Conservation (phyloP, 164 flowering plant genomes). For the Saururus chinensis region DNA sequence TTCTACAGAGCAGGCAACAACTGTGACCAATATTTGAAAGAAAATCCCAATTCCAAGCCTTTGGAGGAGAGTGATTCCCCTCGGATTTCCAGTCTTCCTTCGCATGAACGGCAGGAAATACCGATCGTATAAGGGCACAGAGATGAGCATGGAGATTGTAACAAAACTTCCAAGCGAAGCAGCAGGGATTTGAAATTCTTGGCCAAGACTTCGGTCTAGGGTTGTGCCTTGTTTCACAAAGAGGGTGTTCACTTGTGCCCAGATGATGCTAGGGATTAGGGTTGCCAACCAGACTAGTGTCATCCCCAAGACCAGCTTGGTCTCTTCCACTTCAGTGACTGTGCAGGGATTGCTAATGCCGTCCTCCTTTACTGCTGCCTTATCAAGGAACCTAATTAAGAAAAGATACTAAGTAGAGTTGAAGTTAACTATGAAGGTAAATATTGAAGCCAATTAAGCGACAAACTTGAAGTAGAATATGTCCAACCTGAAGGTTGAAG, state of each 20-base stretch:
- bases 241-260: constrained; percentile 80
- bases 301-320: constrained; percentile 65
- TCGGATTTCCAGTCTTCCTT: constrained; percentile 47
- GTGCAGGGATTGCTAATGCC: constrained; percentile 37
- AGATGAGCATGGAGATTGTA: constrained; percentile 66
- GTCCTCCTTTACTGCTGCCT: constrained; percentile 53
- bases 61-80: constrained; percentile 78
- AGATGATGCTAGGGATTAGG: constrained; percentile 65
- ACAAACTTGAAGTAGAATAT: too few relatives aligned
- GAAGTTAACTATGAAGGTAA: not conserved
- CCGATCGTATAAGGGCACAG: constrained; percentile 71
- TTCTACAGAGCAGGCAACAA: constrained; percentile 50
- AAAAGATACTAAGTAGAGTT: not conserved
- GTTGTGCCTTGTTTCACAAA: constrained; percentile 90
- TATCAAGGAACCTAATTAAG: constrained; percentile 60
- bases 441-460: too few relatives aligned
- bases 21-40: constrained; percentile 49
- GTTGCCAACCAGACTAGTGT: constrained; percentile 58
- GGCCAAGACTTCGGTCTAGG: constrained; percentile 37
- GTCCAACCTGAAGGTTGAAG: constrained; percentile 53
- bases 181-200: constrained; percentile 59
- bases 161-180: constrained; percentile 74
- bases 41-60: constrained; percentile 65
- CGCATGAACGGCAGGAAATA: constrained; percentile 71
- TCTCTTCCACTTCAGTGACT: constrained; percentile 73